Percentiles rank a stretch among this genome's conserved stretches.
Evolutionary conservation across 2,329 filamentous ascomycete genomes (phyloP).

Genomic region (Phyllosticta paracitricarpa): DNA sequence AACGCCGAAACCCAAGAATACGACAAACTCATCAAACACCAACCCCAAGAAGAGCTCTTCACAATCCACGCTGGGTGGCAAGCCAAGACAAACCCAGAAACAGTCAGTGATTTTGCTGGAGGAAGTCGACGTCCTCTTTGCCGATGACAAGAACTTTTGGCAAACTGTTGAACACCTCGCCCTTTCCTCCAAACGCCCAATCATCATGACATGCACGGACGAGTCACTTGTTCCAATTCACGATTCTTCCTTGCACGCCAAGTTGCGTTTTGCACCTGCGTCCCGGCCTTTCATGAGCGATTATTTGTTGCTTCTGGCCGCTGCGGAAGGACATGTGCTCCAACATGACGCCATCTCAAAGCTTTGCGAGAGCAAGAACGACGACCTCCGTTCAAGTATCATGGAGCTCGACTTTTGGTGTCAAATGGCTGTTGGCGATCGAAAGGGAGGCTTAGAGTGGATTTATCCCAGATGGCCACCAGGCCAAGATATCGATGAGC

Average conservation of each 20-base stretch:
- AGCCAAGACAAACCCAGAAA: constrained; percentile 51
- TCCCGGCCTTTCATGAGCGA: constrained; percentile 62
- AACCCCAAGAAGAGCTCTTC: not conserved
- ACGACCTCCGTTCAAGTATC: constrained; percentile 72
- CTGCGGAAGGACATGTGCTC: constrained; percentile 79
- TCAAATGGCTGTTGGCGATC: constrained; percentile 85
- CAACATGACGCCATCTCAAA: constrained; percentile 54
- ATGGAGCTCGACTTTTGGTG: constrained; percentile 92
- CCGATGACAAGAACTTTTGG: constrained; percentile 96
- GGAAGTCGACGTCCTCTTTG: constrained; percentile 87
- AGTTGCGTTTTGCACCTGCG: constrained; percentile 64
- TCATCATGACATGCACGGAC: constrained; percentile 92
- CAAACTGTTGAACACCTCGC: constrained; percentile 68
- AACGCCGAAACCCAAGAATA: constrained; percentile 9
- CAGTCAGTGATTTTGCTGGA: constrained; percentile 92
- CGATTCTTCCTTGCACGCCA: constrained; percentile 69
- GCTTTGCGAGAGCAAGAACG: constrained; percentile 58
- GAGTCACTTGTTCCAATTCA: constrained; percentile 70
- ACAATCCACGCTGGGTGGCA: constrained; percentile 22
- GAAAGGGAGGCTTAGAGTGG: constrained; percentile 84
- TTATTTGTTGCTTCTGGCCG: constrained; percentile 71
- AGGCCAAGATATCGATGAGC: constrained; percentile 56
- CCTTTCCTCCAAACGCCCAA: constrained; percentile 75
- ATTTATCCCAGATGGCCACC: constrained; percentile 69
- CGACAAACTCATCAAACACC: not conserved